Evolutionary conservation across 495 filamentous ascomycete genomes (phyloP).

Genomic region (Chaetomium fimeti): DNA sequence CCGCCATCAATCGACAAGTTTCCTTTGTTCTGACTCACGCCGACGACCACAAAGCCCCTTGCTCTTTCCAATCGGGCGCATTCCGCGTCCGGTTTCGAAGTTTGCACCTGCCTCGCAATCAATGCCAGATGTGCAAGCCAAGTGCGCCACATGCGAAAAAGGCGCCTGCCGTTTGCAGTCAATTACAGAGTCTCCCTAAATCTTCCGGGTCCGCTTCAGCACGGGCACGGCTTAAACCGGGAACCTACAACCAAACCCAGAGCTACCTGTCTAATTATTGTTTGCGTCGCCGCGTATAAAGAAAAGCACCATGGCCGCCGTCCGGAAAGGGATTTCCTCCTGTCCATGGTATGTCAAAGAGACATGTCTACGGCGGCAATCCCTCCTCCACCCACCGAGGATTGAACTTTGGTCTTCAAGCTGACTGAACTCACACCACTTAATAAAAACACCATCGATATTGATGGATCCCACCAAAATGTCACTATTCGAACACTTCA

Average conservation of each 20-base stretch:
- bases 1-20: background rate
- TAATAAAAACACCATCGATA: background rate
- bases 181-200: background rate
- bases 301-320: background rate
- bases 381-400: background rate
- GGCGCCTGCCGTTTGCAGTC: conserved; percentile 12
- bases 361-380: background rate
- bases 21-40: background rate
- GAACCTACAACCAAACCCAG: background rate
- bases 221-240: background rate
- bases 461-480: background rate
- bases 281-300: conserved; percentile 6
- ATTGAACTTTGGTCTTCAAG: background rate
- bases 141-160: background rate
- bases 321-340: conserved; percentile 2
- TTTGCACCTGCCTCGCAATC: conserved; percentile 9
- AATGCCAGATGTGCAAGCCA: conserved; percentile 1
- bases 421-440: background rate
- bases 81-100: background rate
- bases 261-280: background rate
- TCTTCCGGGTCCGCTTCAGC: conserved; percentile 1
- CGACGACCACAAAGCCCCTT: background rate
- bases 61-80: background rate
- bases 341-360: background rate
- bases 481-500: conserved; percentile 25